Conservation (phyloP, 805 yeast species). For the Candida khao-thaluensis region DNA sequence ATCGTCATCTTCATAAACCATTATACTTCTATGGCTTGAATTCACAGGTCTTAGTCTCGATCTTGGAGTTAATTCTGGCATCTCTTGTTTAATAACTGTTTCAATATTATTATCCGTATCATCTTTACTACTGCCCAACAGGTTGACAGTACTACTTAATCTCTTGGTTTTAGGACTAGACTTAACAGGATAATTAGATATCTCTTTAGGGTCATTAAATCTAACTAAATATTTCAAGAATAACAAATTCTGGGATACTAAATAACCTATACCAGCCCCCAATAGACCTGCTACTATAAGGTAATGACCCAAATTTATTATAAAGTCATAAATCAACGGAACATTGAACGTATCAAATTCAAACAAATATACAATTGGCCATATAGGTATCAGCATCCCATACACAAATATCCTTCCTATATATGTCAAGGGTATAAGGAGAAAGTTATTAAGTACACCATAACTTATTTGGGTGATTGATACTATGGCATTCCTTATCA, state of each 20-base stretch:
- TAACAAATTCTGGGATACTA: conserved; percentile 8
- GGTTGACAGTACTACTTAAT: not conserved
- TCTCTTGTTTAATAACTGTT: not conserved
- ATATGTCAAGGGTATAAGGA: conserved; percentile 3
- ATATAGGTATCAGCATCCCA: conserved; percentile 4
- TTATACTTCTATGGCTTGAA: not conserved
- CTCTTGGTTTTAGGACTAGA: not conserved
- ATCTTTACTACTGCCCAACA: not conserved
- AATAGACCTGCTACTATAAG: conserved; percentile 12
- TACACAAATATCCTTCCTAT: conserved; percentile 4
- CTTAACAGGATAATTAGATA: conserved; percentile 1
- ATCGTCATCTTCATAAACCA: conserved; percentile 9
- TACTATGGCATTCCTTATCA: not conserved
- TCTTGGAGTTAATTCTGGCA: conserved; percentile 2
- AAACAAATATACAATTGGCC: conserved; percentile 10
- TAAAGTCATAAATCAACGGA: conserved; percentile 8
- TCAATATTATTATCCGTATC: not conserved
- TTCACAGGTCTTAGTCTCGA: conserved; percentile 2
- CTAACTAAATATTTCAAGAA: not conserved
- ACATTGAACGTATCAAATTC: conserved; percentile 12
- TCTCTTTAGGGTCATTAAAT: not conserved
- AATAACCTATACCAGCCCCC: conserved; percentile 10
- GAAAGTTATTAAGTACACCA: not conserved
- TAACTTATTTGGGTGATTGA: not conserved
- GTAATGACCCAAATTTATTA: conserved; percentile 11